A percentile compares a stretch with the other conserved stretches of the same genome.
These are phyloP conservation scores for Solanum verrucosum DNA, from an alignment of 257 asterid genomes.

Conservation along the genomic window DNA sequence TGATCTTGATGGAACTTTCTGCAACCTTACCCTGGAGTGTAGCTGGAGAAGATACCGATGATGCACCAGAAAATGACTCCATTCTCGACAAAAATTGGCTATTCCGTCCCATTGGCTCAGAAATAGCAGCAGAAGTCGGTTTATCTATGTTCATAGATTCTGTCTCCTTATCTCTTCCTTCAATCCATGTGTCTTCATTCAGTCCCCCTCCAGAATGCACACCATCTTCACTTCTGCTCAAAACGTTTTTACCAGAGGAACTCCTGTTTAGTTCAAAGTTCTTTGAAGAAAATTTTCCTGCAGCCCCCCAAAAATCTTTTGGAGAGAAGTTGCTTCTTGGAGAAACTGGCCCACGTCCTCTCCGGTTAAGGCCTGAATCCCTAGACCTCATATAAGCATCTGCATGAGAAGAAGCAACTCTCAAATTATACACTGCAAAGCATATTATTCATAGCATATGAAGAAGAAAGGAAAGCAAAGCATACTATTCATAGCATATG, in stretches of 20 bases:
- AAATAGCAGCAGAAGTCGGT: conserved; percentile 19
- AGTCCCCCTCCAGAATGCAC: conserved; percentile 31
- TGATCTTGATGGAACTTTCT: conserved; percentile 47
- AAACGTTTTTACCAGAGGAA: conserved; percentile 29
- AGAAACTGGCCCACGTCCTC: conserved; percentile 69
- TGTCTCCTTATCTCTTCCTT: conserved; percentile 44
- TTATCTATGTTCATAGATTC: conserved; percentile 34
- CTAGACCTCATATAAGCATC: conserved; percentile 57
- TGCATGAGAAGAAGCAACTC: conserved; percentile 20
- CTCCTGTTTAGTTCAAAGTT: conserved; percentile 42
- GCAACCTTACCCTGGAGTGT: conserved; percentile 27
- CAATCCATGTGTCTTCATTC: conserved; percentile 46
- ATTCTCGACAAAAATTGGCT: conserved; percentile 27
- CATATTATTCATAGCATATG: neutral
- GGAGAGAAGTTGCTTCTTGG: conserved; percentile 50
- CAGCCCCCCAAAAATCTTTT: conserved; percentile 56
- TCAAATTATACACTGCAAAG: neutral
- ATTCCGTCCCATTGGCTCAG: conserved; percentile 36
- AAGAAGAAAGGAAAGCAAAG: neutral
- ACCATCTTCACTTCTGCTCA: conserved; percentile 20
- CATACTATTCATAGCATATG: no score
- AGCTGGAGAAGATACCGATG: conserved; percentile 27
- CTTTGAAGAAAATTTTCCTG: conserved; percentile 29
- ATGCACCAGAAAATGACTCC: conserved; percentile 33
- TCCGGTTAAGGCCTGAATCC: conserved; percentile 55